Percentiles rank a stretch among this genome's conserved stretches.
phyloP scores from a whole-genome alignment of 1,284 basidiomycete species.

The Pyrrhoderma lamaoense region DNA sequence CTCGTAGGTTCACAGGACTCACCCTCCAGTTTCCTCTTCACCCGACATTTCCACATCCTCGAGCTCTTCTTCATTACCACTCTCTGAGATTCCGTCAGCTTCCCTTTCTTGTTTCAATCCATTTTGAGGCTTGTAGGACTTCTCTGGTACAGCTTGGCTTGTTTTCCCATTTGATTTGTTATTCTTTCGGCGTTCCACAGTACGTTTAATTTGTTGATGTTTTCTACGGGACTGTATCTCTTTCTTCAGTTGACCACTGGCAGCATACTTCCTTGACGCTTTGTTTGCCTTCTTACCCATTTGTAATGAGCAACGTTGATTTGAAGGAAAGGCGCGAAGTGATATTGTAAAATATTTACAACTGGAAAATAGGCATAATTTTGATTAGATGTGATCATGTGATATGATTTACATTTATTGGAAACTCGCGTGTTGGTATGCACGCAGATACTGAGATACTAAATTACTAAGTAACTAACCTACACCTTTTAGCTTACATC shows the following conservation, averaged over 20 bases:
- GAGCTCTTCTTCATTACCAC: slow-evolving; percentile 7
- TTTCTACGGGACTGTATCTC: slow-evolving; percentile 74
- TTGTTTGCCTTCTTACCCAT: slow-evolving; percentile 66
- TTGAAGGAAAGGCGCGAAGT: no score
- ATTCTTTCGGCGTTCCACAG: slow-evolving; percentile 47
- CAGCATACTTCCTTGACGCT: slow-evolving; percentile 79
- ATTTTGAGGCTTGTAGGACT: slow-evolving; percentile 29
- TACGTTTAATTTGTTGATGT: slow-evolving; percentile 67
- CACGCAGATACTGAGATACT: no score
- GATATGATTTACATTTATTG: no score
- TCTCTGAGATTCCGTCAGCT: slow-evolving; percentile 30
- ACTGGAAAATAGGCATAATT: no score
- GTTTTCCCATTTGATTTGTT: slow-evolving; percentile 39
- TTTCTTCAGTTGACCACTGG: slow-evolving; percentile 81
- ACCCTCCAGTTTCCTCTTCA: slow-evolving; percentile 23
- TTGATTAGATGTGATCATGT: no score
- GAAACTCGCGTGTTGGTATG: no score
- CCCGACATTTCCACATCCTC: slow-evolving; percentile 3
- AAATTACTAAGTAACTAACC: no score
- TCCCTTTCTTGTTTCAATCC: slow-evolving; percentile 33
- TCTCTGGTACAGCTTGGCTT: slow-evolving; percentile 33
- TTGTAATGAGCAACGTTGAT: background rate
- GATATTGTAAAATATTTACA: no score
- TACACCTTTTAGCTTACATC: no score
- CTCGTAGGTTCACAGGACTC: slow-evolving; percentile 15